Evolutionary conservation across 108 stramenopile genomes (phyloP).

Genomic region (Skeletonema potamos): DNA sequence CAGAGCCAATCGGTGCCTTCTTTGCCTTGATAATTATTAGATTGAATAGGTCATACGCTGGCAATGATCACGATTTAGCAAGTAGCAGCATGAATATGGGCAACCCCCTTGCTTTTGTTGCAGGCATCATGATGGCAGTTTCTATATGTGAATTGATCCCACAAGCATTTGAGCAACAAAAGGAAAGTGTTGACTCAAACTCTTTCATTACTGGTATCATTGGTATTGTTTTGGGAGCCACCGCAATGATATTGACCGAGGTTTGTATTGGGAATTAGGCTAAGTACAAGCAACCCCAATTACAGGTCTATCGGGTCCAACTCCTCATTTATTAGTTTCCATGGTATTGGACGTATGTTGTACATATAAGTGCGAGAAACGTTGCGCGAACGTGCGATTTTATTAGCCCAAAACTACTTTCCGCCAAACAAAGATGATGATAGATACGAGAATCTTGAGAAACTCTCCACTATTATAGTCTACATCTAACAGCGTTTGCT

Average conservation of each 20-base stretch:
- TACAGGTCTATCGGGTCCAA: too few relatives aligned
- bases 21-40: neutral
- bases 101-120: constrained; percentile 13
- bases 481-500: too few relatives aligned
- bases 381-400: too few relatives aligned
- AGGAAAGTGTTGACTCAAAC: constrained; percentile 7
- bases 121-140: constrained; percentile 24
- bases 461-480: too few relatives aligned
- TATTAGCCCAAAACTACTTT: too few relatives aligned
- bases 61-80: neutral
- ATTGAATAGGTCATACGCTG: neutral
- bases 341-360: too few relatives aligned
- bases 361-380: too few relatives aligned
- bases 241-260: constrained; percentile 8
- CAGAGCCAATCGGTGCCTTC: constrained; percentile 20
- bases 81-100: neutral
- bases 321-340: too few relatives aligned
- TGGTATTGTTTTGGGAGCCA: constrained; percentile 1
- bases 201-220: neutral
- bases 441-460: too few relatives aligned
- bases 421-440: too few relatives aligned
- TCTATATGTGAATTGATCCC: constrained; percentile 20
- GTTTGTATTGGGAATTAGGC: neutral
- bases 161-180: constrained; percentile 5
- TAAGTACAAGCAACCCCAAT: too few relatives aligned